A percentile compares a stretch with the other conserved stretches of the same genome.
phyloP scores from a whole-genome alignment of 306 rosid genomes.

The Hippophae gyantsensis region DNA sequence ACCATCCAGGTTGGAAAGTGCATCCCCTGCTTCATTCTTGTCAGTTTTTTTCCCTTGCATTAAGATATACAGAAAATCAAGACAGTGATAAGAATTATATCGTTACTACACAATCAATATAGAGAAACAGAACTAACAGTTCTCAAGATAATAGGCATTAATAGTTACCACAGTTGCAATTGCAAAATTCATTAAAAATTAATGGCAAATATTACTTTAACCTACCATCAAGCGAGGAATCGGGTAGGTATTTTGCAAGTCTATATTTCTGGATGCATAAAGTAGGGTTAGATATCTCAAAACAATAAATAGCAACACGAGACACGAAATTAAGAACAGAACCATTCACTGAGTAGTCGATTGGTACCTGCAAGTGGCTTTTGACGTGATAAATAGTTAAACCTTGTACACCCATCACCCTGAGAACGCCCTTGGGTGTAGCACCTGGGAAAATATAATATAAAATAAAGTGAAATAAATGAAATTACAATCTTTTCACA shows the following conservation, averaged over 20 bases:
- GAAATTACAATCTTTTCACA: no score
- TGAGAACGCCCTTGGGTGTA: constrained; percentile 95
- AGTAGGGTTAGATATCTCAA: constrained; percentile 9
- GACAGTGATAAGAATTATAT: constrained; percentile 11
- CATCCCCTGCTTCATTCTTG: constrained; percentile 81
- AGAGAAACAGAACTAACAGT: constrained; percentile 1
- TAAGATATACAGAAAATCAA: constrained; percentile 25
- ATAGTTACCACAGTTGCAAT: not conserved
- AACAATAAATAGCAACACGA: not conserved
- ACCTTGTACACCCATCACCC: constrained; percentile 98
- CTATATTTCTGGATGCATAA: constrained; percentile 77
- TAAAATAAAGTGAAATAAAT: not conserved
- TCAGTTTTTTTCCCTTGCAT: constrained; percentile 77
- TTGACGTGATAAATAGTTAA: constrained; percentile 94
- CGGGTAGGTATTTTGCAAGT: constrained; percentile 89
- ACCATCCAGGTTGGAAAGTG: constrained; percentile 60
- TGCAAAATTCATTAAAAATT: constrained; percentile 7
- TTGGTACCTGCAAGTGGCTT: constrained; percentile 90
- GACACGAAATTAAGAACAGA: not conserved
- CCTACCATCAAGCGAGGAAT: constrained; percentile 80
- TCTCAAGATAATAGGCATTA: not conserved
- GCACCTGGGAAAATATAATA: constrained; percentile 50
- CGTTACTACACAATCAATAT: not conserved
- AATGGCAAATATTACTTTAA: constrained; percentile 17
- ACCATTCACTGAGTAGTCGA: not conserved